A percentile compares a stretch with the other conserved stretches of the same genome.
phyloP scores from a whole-genome alignment of 2,329 filamentous ascomycete species.

The Aureobasidium uvarum region DNA sequence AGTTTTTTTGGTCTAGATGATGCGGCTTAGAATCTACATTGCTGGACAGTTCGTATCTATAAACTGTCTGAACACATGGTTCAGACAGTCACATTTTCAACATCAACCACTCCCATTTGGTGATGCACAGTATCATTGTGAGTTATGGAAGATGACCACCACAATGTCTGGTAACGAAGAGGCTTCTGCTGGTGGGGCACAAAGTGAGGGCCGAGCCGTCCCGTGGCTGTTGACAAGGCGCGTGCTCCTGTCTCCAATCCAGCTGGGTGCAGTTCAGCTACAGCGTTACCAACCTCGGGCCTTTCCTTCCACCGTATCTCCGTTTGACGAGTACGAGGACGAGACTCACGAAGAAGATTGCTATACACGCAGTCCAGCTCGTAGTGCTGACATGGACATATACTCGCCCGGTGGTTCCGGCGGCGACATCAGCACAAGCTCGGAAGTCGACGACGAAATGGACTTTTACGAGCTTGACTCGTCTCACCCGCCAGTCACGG shows the following conservation, averaged over 20 bases:
- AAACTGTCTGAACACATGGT: too few species aligned
- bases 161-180: too few species aligned
- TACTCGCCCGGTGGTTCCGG: background rate
- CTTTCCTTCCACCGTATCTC: background rate
- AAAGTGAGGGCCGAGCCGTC: background rate
- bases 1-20: background rate
- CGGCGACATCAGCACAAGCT: background rate
- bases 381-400: background rate
- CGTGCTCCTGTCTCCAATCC: background rate
- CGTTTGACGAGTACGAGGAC: background rate
- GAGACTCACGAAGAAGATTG: background rate
- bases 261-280: background rate
- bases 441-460: constrained; percentile 9
- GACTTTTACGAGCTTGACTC: constrained; percentile 8
- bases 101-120: too few species aligned
- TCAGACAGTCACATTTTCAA: too few species aligned
- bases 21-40: background rate
- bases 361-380: too few species aligned
- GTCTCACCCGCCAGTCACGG: background rate
- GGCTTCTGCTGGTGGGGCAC: background rate
- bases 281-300: background rate
- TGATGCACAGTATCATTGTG: too few species aligned
- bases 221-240: background rate
- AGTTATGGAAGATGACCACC: background rate
- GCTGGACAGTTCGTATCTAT: too few species aligned